Evolutionary conservation across 1,139 yeast genomes (phyloP), one percentile per base, ranked within the genome.

Genomic region (Pichia cactophila): DNA sequence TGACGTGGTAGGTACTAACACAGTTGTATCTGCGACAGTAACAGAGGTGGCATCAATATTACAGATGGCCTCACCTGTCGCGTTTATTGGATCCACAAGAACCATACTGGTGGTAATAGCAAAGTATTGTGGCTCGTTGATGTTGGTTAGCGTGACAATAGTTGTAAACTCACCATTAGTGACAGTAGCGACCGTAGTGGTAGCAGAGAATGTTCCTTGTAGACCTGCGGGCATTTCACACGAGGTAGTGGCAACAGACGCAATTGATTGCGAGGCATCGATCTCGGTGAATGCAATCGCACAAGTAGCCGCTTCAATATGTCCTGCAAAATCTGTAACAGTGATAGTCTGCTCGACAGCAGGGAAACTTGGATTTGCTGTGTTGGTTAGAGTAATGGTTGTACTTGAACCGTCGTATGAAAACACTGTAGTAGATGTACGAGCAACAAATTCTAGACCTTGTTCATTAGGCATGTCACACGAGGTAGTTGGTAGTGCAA

Each of bases 221-320:
- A 33, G 10, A 14, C 9, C 17, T 7, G 1, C 8, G 2, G 36
- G 36, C 36, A 33, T 26, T 11, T 52, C 45, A 10, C 54, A 42
- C 9, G 48, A 49, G 5, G 54, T 45, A 4, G 52, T 28, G 6
- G 31, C 31, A 28, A 28, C 12, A 3, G 11, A 11, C 31, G 10
- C 31, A 28, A 28, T 28, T 8, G 31, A 28, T 28, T 28, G 31
- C 6, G 4, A 45, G 1, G 52, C 47, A 10, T 53, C 48, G 17
- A 53, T 33, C 17, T 33, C 36, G 1, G 36, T 33, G 2, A 33
- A n/a, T 33, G 36, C n/a, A 5, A 14, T 33, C 9, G n/a, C 17
- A 12, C 17, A 33, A 10, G 36, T 14, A 14, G 17, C 36, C 5
- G n/a, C 36, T 5, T 26, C 29, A 26, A 5, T 8, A 8, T 26